These are phyloP conservation scores for Salvia splendens DNA, from an alignment of 257 asterid species.

Conservation along the genomic window DNA sequence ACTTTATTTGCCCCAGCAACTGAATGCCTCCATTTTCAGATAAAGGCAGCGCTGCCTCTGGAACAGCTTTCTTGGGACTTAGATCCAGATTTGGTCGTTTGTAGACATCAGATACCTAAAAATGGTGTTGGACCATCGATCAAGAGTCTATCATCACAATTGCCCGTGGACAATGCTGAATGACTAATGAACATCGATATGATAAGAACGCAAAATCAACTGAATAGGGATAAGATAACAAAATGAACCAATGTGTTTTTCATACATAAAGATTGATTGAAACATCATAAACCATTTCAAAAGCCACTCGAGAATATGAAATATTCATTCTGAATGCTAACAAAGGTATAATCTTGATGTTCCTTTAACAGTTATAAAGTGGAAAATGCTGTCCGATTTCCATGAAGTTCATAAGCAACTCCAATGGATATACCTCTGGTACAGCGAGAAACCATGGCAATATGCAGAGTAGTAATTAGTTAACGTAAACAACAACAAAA, in stretches of 20 bases:
- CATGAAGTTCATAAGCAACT: constrained; percentile 17
- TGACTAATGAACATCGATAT: constrained; percentile 23
- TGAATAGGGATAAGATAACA: not conserved
- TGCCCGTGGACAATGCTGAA: constrained; percentile 28
- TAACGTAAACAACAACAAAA: constrained; percentile 5
- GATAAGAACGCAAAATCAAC: constrained; percentile 23
- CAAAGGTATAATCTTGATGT: not conserved
- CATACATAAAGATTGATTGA: not conserved
- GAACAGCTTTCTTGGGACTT: constrained; percentile 68
- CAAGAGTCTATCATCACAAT: constrained; percentile 25
- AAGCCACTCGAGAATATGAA: not conserved
- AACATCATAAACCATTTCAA: constrained; percentile 13
- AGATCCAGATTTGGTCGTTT: constrained; percentile 72
- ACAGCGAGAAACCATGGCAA: not conserved
- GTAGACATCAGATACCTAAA: constrained; percentile 82
- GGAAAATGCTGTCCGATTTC: not conserved
- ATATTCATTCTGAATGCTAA: constrained; percentile 5
- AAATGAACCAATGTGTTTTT: constrained; percentile 2
- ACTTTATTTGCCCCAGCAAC: constrained; percentile 87
- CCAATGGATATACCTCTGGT: constrained; percentile 12
- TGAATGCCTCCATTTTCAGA: constrained; percentile 71
- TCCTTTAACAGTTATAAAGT: constrained; percentile 1
- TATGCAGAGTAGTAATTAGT: constrained; percentile 2
- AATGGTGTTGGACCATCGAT: constrained; percentile 34
- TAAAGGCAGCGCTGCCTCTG: constrained; percentile 58